A percentile compares a stretch with the other conserved stretches of the same genome.
These are phyloP conservation scores for Boletus rex-veris DNA, from an alignment of 768 basidiomycete genomes.

Conservation along the genomic window DNA sequence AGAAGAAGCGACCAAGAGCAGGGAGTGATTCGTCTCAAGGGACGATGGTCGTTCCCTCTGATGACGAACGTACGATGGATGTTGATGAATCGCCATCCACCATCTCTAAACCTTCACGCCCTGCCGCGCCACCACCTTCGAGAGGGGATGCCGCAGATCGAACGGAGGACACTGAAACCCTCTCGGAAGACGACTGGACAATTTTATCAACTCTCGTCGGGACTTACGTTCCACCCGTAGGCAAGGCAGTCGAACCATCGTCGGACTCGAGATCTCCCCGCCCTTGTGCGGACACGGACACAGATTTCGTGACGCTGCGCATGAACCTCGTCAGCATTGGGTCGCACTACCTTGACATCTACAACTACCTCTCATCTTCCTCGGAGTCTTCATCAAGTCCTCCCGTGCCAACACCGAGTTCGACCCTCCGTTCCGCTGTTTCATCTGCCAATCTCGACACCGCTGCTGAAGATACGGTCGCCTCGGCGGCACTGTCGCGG, in stretches of 20 bases:
- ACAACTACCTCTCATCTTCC: slow-evolving; percentile 1
- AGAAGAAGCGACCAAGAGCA: slow-evolving; percentile 9
- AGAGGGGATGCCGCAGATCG: not conserved
- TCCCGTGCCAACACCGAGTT: not conserved
- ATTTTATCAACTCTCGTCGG: slow-evolving; percentile 27
- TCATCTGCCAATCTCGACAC: slow-evolving; percentile 31
- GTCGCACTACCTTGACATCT: slow-evolving; percentile 20
- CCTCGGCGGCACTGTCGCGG: slow-evolving; percentile 67
- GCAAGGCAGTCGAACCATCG: slow-evolving; percentile 8
- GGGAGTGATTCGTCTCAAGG: slow-evolving; percentile 16
- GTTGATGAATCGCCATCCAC: slow-evolving; percentile 22
- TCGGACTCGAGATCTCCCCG: not conserved
- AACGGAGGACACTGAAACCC: not conserved
- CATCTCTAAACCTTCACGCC: slow-evolving; percentile 11
- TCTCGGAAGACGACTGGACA: slow-evolving; percentile 19
- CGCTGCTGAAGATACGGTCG: slow-evolving; percentile 52
- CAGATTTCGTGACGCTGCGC: slow-evolving; percentile 15
- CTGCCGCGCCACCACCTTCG: not conserved
- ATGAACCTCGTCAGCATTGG: slow-evolving; percentile 22
- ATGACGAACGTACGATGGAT: slow-evolving; percentile 28
- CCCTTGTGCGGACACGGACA: not conserved
- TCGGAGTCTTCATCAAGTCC: not conserved
- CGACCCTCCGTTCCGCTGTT: slow-evolving; percentile 23
- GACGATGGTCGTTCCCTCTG: slow-evolving; percentile 19
- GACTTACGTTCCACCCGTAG: slow-evolving; percentile 11